A percentile compares a stretch with the other conserved stretches of the same genome.
Conservation (phyloP, 495 filamentous ascomycete species). For the Aspergillus sclerotioniger region DNA sequence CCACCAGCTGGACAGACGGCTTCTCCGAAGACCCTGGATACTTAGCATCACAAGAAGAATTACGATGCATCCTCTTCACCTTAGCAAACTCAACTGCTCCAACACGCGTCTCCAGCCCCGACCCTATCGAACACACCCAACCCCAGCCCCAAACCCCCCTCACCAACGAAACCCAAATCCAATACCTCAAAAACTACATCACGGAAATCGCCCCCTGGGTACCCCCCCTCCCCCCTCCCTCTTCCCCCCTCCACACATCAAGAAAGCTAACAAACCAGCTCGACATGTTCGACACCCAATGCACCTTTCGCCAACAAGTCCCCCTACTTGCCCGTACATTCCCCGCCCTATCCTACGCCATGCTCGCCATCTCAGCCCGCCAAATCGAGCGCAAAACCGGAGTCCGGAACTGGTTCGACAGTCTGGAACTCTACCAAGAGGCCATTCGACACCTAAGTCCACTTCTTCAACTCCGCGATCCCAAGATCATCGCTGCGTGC, state of each 20-base stretch:
- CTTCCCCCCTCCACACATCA: no score
- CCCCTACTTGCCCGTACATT: slow-evolving; percentile 37
- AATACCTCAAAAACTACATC: slow-evolving; percentile 47
- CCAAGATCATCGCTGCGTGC: slow-evolving; percentile 40
- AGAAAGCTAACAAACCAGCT: slow-evolving; percentile 27
- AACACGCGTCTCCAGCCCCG: slow-evolving; percentile 26
- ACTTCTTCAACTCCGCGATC: slow-evolving; percentile 35
- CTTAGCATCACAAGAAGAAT: slow-evolving; percentile 39
- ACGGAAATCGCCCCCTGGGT: slow-evolving; percentile 45
- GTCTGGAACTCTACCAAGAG: slow-evolving; percentile 45
- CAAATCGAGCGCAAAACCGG: slow-evolving; percentile 44
- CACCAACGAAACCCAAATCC: slow-evolving; percentile 25
- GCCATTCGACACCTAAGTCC: slow-evolving; percentile 42
- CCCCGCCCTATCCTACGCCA: slow-evolving; percentile 38
- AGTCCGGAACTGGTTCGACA: slow-evolving; percentile 35
- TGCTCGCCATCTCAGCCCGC: slow-evolving; percentile 43
- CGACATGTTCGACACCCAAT: slow-evolving; percentile 50
- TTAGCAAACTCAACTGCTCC: slow-evolving; percentile 35
- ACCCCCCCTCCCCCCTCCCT: no score
- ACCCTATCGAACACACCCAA: no score
- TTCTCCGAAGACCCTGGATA: slow-evolving; percentile 38
- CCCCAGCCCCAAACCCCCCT: no score
- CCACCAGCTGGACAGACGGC: slow-evolving; percentile 32
- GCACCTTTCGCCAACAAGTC: slow-evolving; percentile 41
- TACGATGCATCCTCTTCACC: slow-evolving; percentile 37